phyloP scores from a whole-genome alignment of 1,284 basidiomycete species.

The Stygiomarasmius scandens region DNA sequence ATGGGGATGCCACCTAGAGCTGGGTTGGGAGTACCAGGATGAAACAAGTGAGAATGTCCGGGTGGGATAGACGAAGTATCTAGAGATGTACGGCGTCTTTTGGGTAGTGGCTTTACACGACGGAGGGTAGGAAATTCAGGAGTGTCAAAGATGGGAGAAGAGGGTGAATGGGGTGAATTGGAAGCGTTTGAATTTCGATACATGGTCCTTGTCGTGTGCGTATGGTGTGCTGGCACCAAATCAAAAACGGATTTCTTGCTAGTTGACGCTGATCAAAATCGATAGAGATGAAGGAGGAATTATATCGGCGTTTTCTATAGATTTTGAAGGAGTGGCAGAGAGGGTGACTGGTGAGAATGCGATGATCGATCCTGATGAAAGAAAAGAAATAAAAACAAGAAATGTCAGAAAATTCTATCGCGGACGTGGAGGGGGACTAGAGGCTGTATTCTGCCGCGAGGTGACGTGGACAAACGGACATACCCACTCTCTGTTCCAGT shows the following conservation, averaged over 20 bases:
- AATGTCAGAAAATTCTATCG: neutral
- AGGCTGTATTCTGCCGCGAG: neutral
- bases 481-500: neutral
- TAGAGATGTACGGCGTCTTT: conserved; percentile 57
- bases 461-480: neutral
- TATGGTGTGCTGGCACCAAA: neutral
- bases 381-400: neutral
- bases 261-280: neutral
- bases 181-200: conserved; percentile 6
- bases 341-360: neutral
- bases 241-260: no score
- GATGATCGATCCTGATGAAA: neutral
- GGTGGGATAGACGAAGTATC: conserved; percentile 6
- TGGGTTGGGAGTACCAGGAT: neutral
- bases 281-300: neutral
- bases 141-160: conserved; percentile 60
- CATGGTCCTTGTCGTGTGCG: conserved; percentile 1
- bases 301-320: neutral
- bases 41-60: neutral
- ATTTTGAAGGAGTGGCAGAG: neutral
- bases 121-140: conserved; percentile 63
- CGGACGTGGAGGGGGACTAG: neutral
- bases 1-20: neutral
- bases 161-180: neutral
- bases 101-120: conserved; percentile 74